A percentile compares a stretch with the other conserved stretches of the same genome.
These are phyloP conservation scores for Eutreptiella sp. DNA, from an alignment of 208 protist species.

Conservation along the genomic window DNA sequence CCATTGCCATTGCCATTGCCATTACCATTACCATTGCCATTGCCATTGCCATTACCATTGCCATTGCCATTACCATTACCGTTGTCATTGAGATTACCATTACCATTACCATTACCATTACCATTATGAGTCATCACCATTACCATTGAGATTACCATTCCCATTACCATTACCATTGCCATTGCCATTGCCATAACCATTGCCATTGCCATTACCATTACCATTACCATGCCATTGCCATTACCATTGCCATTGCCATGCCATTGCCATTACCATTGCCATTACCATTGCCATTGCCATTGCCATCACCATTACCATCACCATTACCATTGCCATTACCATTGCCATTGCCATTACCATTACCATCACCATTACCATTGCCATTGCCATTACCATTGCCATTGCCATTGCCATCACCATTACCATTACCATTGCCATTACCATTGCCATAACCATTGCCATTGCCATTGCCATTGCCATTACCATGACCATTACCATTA, in stretches of 20 bases:
- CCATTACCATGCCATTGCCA: no score
- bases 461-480: constrained; percentile 7
- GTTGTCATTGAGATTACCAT: constrained; percentile 6
- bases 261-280: constrained; percentile 8
- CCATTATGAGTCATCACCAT: no score
- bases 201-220: neutral
- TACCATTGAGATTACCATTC: no score
- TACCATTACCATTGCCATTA: neutral
- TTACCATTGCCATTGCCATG: no score
- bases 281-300: constrained; percentile 12
- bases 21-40: constrained; percentile 17
- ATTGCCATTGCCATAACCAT: no score
- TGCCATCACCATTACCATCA: neutral
- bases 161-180: no score
- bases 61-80: constrained; percentile 10
- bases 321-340: neutral
- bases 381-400: neutral
- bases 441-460: neutral
- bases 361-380: constrained; percentile 5
- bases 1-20: constrained; percentile 14
- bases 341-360: neutral
- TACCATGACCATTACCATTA: constrained; percentile 6
- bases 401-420: neutral
- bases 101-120: constrained; percentile 3
- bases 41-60: constrained; percentile 8